Evolutionary conservation across 139 green algal species (phyloP).

Genomic region (Closterium sp.): DNA sequence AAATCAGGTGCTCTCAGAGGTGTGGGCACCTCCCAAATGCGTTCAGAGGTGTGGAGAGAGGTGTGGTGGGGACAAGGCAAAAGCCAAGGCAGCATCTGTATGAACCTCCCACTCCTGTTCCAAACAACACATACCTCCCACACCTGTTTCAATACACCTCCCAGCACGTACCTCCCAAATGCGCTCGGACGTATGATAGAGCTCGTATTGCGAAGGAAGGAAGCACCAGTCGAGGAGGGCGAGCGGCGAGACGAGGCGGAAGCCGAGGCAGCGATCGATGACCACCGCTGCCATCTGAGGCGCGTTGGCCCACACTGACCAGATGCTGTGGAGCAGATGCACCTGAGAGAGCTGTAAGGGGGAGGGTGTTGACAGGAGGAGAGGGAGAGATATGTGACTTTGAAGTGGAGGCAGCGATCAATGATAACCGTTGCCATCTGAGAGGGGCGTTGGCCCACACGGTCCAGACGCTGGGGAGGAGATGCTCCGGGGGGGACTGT

Average conservation of each 20-base stretch:
- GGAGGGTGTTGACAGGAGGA: no score
- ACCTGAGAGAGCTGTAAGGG: no score
- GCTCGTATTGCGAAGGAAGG: not conserved
- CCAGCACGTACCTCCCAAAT: conserved; percentile 55
- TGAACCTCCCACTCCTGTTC: no score
- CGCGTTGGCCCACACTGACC: conserved; percentile 12
- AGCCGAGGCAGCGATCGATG: conserved; percentile 44
- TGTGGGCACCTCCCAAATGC: conserved; percentile 46
- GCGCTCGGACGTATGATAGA: conserved; percentile 35
- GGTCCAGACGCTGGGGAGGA: conserved; percentile 10
- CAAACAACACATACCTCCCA: no score
- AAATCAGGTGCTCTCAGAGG: conserved; percentile 2
- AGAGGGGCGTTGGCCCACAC: conserved; percentile 1
- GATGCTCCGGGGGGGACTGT: conserved; percentile 11
- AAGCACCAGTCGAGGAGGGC: conserved; percentile 38
- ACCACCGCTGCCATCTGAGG: conserved; percentile 40
- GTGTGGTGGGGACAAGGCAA: no score
- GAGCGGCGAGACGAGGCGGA: conserved; percentile 40
- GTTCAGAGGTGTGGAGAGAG: conserved; percentile 44
- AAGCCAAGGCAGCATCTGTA: no score
- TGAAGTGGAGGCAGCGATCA: conserved; percentile 39
- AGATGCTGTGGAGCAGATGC: conserved; percentile 15
- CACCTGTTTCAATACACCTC: no score
- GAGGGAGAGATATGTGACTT: no score
- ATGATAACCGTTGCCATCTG: conserved; percentile 44